Evolutionary conservation across 441 rosid species (phyloP).

Genomic region (Populus hybrid): DNA sequence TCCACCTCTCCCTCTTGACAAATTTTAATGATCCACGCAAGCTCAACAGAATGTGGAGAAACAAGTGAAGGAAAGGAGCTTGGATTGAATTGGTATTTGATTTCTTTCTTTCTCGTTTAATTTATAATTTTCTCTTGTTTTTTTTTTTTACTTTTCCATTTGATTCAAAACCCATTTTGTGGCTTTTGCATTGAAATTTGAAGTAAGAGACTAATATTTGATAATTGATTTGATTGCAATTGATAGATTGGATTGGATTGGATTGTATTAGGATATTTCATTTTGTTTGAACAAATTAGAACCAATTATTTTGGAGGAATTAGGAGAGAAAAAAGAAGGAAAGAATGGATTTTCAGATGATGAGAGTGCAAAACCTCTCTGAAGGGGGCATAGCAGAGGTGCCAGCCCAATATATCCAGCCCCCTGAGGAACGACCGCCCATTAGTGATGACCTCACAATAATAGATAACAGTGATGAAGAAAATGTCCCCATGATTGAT

Average conservation of each 20-base stretch:
- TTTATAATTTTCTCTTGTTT: not conserved
- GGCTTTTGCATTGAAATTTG: not conserved
- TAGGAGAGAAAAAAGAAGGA: not conserved
- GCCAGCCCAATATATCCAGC: slow-evolving; percentile 72
- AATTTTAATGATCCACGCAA: not conserved
- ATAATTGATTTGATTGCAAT: not conserved
- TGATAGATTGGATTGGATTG: not conserved
- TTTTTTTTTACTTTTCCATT: not conserved
- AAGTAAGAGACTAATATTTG: not conserved
- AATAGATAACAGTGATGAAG: slow-evolving; percentile 5
- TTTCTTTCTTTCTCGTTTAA: not conserved
- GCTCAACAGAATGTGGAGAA: not conserved
- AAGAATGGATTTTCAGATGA: slow-evolving; percentile 8
- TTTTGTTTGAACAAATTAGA: not conserved
- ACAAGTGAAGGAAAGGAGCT: not conserved
- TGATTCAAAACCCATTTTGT: not conserved
- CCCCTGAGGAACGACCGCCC: slow-evolving; percentile 50
- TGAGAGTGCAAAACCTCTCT: slow-evolving; percentile 58
- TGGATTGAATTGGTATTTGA: not conserved
- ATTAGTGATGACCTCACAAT: not conserved
- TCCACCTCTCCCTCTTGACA: not conserved
- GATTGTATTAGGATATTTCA: not conserved
- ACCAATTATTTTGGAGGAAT: not conserved
- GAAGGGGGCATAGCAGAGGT: slow-evolving; percentile 47
- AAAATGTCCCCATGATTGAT: slow-evolving; percentile 48